A percentile compares a stretch with the other conserved stretches of the same genome.
phyloP scores from a whole-genome alignment of 108 stramenopile genomes.

The Conticribra guillardii region DNA sequence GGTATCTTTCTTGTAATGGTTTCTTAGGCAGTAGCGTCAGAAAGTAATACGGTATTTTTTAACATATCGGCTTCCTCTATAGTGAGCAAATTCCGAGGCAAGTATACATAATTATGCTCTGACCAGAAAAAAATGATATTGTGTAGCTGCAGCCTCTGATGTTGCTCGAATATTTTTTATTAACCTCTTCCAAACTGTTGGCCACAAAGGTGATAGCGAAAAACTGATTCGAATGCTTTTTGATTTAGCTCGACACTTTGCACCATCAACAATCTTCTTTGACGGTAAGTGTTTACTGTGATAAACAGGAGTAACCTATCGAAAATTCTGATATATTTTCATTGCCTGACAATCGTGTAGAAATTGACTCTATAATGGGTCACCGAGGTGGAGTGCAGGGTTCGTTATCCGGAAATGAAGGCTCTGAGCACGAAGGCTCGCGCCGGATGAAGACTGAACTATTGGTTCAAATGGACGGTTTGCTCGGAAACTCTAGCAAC shows the following conservation, averaged over 20 bases:
- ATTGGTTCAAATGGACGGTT: constrained; percentile 86
- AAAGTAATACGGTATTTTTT: constrained; percentile 76
- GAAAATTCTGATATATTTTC: too few species aligned
- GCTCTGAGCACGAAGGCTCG: constrained; percentile 84
- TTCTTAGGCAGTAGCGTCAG: constrained; percentile 82
- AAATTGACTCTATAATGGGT: constrained; percentile 79
- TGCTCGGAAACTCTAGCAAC: constrained; percentile 24
- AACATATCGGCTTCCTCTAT: constrained; percentile 69
- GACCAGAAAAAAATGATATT: background rate
- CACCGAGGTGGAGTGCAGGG: constrained; percentile 48
- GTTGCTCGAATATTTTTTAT: background rate
- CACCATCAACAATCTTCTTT: constrained; percentile 79
- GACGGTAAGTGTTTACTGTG: too few species aligned
- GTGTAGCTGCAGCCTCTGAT: too few species aligned
- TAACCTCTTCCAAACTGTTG: background rate
- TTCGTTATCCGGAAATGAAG: constrained; percentile 36
- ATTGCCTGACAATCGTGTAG: too few species aligned
- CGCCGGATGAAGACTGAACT: constrained; percentile 89
- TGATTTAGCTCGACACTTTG: constrained; percentile 68
- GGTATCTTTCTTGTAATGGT: background rate
- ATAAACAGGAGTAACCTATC: too few species aligned
- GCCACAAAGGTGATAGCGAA: constrained; percentile 54
- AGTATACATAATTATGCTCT: constrained; percentile 1
- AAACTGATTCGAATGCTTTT: constrained; percentile 89
- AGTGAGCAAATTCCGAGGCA: constrained; percentile 61